Conservation (phyloP, 2,329 filamentous ascomycete species). For the Aspergillus ochraceoroseus region DNA sequence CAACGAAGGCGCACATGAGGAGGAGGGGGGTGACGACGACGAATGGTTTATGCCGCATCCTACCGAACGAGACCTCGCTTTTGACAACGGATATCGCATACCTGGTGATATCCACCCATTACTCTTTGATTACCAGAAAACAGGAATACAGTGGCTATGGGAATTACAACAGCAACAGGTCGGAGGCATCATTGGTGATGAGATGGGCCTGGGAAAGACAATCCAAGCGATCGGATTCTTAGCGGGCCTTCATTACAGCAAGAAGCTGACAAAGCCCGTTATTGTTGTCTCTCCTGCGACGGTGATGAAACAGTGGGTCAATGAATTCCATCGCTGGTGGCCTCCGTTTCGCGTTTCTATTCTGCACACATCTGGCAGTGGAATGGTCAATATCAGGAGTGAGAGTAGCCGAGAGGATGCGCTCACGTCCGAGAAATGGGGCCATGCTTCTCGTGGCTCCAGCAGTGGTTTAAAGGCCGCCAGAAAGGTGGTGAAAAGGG, state of each 20-base stretch:
- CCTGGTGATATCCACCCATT: conserved; percentile 91
- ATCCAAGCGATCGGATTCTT: conserved; percentile 76
- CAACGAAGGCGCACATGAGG: conserved; percentile 39
- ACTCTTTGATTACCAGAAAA: conserved; percentile 95
- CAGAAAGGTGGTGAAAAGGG: conserved; percentile 73
- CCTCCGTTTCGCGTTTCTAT: conserved; percentile 96
- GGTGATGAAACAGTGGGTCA: conserved; percentile 95
- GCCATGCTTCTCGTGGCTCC: conserved; percentile 39
- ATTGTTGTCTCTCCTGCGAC: conserved; percentile 93
- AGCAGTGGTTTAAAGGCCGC: conserved; percentile 62
- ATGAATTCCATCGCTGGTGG: conserved; percentile 99
- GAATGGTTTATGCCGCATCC: conserved; percentile 89
- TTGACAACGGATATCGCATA: conserved; percentile 71
- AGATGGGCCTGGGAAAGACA: conserved; percentile 99
- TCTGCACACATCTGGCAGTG: conserved; percentile 88
- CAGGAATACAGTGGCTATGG: conserved; percentile 91
- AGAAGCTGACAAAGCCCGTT: conserved; percentile 73
- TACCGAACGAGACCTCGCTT: conserved; percentile 66
- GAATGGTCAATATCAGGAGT: conserved; percentile 75
- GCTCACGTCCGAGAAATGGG: conserved; percentile 55
- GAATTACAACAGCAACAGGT: conserved; percentile 86
- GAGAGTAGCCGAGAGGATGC: conserved; percentile 60
- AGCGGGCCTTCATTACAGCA: conserved; percentile 87
- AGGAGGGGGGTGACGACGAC: conserved; percentile 30
- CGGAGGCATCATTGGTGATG: conserved; percentile 91